Base-by-base conservation (phyloP, 1,139 yeast species). In the Sugiyamaella castrensis region DNA sequence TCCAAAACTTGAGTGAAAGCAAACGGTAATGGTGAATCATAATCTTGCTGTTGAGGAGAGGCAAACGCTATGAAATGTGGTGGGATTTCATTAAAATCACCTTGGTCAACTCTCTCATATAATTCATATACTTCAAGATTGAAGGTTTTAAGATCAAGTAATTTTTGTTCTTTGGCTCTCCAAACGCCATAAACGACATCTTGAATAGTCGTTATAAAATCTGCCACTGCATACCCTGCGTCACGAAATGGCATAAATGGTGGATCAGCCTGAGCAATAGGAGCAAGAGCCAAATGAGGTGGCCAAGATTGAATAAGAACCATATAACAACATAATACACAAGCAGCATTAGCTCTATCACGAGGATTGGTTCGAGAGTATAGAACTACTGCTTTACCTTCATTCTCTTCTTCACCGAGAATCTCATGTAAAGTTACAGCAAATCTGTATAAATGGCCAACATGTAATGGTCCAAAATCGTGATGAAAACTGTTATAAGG, bases 21-120 rank as follows among this genome's bases (percentile, higher is more conserved):
- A 31, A 63, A 58, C 51, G 61, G 62, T 33, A 58, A 65, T 30
- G 56, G 66, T 32, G 52, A 60, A 19, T 65, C 63, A 43, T 66
- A 56, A 53, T 74, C 72, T 47, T 80, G 76, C 65, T 89, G 95
- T 62, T 86, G 95, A 1, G 98, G 98, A 5, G 97, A 88, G 12
- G 98, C 98, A 76, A 92, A 92, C 31, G 98, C 98, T 59, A 92
- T 84, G 62, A 92, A 92, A 66, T 92, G 95, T 54, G 94, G 94
- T 6, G 96, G 86, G 46, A 92, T 75, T 37, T 86, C 85, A 66
- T 92, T 92, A 64, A 92, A 87, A 68, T 92, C 98, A 53, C 98
- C 98, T 67, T 91, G 94, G 65, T 92, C 98, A 3, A 92, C 98
- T 53, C 95, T 74, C 67, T 92, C 98, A 64, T 87, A 91, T 62